Evolutionary conservation across 129 eudicot species (phyloP), one percentile per base, ranked within the genome.

Genomic region (Ambrosia artemisiifolia): DNA sequence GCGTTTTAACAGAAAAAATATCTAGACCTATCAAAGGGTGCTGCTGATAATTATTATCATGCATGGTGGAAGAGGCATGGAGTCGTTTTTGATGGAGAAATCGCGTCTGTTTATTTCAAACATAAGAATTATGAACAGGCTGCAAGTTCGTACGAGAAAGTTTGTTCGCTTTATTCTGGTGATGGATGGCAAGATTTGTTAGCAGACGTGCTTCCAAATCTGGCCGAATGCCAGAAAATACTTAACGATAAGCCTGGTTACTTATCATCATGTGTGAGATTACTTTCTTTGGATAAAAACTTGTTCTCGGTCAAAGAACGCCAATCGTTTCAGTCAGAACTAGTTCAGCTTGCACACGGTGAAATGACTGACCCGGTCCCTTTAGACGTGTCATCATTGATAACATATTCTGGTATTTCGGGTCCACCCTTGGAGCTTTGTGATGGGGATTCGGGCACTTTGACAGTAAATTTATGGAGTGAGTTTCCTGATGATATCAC

Each of bases 31-130:
- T 78, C 91, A 50, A 95, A 88, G 70, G 97, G 97, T 66, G 99
- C 96, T 81, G 97, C 97, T 48, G 85, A 95, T 44, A 90, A 85
- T 71, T 95, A 95, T 73, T 91, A 91, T 80, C 86, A 69, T 13
- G 91, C 99, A 16, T 91, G 99, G 97, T 95, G 99, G 99, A 90
- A 86, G 77, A 83, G 99, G 56, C 97, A 95, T 62, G 96, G 97
- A 28, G 99, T 95, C 73, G 96, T 88, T 47, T 97, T 90, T 63
- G 96, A 95, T 66, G 99, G 99, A 73, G 97, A 91, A 87, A 90
- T 88, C 69, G 99, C 97, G 60, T 83, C 91, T 65, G 83, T 91
- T 34, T 85, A 86, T 67, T 86, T 81, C 67, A 95, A 88, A 76
- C 90, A 86, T 46, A 89, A 86, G 36, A 88, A 86, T 18, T 91